Conservation (phyloP, 106 monocot species). For the Dioscorea zingiberensis region DNA sequence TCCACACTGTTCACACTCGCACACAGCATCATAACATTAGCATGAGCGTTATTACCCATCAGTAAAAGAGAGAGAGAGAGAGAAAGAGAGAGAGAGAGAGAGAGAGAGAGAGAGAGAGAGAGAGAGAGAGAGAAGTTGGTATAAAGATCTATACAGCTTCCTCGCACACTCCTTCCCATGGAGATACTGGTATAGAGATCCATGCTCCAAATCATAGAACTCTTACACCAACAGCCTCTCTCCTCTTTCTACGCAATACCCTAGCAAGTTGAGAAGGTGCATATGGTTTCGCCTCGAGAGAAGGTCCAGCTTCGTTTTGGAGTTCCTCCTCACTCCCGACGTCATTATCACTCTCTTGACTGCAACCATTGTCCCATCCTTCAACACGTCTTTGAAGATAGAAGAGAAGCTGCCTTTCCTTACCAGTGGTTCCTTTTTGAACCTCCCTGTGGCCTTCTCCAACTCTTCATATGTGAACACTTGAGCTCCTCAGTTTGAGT, state of each 20-base stretch:
- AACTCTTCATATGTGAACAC: slow-evolving; percentile 92
- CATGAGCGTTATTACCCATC: no score
- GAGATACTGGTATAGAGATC: slow-evolving; percentile 89
- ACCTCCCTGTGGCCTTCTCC: slow-evolving; percentile 74
- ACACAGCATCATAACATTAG: no score
- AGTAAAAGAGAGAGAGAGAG: no score
- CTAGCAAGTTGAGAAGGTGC: slow-evolving; percentile 84
- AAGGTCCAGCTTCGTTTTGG: slow-evolving; percentile 81
- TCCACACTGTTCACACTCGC: no score
- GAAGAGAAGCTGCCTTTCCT: slow-evolving; percentile 96
- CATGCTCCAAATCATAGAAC: slow-evolving; percentile 99
- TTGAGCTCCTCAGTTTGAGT: slow-evolving; percentile 53
- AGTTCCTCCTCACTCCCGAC: slow-evolving; percentile 62
- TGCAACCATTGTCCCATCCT: slow-evolving; percentile 88
- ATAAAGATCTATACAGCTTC: no score
- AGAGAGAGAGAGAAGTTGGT: no score
- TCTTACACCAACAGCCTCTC: slow-evolving; percentile 96
- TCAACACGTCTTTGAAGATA: slow-evolving; percentile 83
- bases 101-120: no score
- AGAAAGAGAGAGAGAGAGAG: no score
- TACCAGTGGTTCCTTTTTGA: slow-evolving; percentile 75
- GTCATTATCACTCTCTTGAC: slow-evolving; percentile 71
- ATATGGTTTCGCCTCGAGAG: slow-evolving; percentile 93
- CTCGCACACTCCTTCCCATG: slow-evolving; percentile 92
- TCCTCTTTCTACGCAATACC: slow-evolving; percentile 88